Evolutionary conservation across 768 basidiomycete genomes (phyloP), one percentile per base, ranked within the genome.

Genomic region (button mushroom (Agaricus bisporus)): DNA sequence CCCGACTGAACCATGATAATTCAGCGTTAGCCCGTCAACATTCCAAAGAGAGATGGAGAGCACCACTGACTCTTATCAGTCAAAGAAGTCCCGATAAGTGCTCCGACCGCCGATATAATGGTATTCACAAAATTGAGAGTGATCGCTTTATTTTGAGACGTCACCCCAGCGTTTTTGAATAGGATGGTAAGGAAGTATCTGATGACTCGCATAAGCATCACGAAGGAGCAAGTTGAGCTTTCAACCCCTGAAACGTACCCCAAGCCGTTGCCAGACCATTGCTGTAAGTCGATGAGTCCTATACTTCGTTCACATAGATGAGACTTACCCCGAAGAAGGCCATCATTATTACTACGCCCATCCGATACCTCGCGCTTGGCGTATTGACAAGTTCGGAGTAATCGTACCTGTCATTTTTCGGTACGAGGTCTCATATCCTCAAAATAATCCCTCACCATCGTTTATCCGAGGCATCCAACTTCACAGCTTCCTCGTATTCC

Each of bases 221-320:
- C 18, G n/a, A 36, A 3, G 6, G 22, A 11, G 48, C 12, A 44
- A 41, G 42, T 4, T 26, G 8, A 20, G 5, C 22, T 11, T 15
- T 41, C 4, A 35, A 18, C 54, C 57, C 20, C 11, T 15, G 5
- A 28, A 18, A 55, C 58, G 11, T 65, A 79, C 62, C 78, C 77
- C 25, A 81, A 68, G 48, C 77, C 78, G 58, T 78, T 79, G 42
- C 80, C 78, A 43, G 77, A 75, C 73, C 77, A 79, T 70, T 81
- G 79, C 71, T 72, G 49, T 2, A 59, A 44, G 22, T 4, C n/a
- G 18, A 17, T 11, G 22, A 54, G 18, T 39, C 43, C 29, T 17
- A 26, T 25, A 1, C 18, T 22, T 15, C 28, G n/a, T 2, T 20
- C 15, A 28, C 39, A 36, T 29, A 18, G n/a, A 35, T 7, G 10